Conservation (phyloP, 2,329 filamentous ascomycete species). For the Epichloe typhina region DNA sequence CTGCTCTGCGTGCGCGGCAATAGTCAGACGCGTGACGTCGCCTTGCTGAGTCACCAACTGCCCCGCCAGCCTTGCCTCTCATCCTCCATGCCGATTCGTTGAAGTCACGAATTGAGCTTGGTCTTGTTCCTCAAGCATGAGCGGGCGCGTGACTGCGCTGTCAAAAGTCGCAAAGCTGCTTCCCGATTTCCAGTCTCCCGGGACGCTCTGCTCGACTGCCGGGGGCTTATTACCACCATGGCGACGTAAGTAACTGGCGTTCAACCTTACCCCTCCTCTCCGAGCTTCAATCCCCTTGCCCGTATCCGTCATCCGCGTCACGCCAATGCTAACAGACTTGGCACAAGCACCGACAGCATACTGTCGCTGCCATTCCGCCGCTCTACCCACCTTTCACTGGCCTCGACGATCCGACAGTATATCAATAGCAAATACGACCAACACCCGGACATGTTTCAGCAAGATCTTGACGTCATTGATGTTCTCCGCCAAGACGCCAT, state of each 20-base stretch:
- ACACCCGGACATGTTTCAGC: constrained; percentile 89
- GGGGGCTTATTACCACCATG: neutral
- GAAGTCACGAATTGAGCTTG: too few relatives aligned
- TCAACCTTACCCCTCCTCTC: neutral
- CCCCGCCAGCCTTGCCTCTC: neutral
- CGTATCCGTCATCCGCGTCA: neutral
- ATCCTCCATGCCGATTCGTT: neutral
- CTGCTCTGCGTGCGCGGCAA: neutral
- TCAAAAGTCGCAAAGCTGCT: neutral
- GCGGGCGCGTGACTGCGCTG: neutral
- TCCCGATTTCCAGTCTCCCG: neutral
- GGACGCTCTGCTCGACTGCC: neutral
- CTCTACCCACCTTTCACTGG: constrained; percentile 66
- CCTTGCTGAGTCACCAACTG: neutral
- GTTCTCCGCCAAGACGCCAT: constrained; percentile 73
- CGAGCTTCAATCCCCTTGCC: neutral
- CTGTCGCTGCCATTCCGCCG: constrained; percentile 80
- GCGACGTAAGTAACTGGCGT: constrained; percentile 1
- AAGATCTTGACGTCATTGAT: constrained; percentile 77
- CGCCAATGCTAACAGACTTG: neutral
- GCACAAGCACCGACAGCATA: constrained; percentile 36
- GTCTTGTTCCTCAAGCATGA: neutral
- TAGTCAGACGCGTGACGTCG: neutral
- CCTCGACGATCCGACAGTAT: constrained; percentile 78
- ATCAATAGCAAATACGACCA: constrained; percentile 98